These are phyloP conservation scores for Cryphonectria radicalis DNA, from an alignment of 2,329 filamentous ascomycete species.

Conservation along the genomic window DNA sequence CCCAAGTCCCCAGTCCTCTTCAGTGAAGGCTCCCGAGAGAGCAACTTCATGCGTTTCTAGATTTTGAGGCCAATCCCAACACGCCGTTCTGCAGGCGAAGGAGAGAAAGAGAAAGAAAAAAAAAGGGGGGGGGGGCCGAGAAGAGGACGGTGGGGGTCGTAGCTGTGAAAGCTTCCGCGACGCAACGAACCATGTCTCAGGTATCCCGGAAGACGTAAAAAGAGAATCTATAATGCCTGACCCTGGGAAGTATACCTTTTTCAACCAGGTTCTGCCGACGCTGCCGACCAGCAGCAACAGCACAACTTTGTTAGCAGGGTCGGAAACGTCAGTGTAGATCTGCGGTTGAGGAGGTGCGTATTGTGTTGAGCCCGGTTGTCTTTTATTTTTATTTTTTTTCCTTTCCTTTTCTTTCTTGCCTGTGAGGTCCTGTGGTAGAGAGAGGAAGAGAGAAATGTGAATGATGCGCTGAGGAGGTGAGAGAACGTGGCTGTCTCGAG, in stretches of 20 bases:
- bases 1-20: background rate
- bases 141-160: background rate
- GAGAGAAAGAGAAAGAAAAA: background rate
- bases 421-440: background rate
- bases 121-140: background rate
- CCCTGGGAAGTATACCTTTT: too few species aligned
- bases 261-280: background rate
- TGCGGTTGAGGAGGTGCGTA: background rate
- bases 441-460: background rate
- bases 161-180: background rate
- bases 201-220: background rate
- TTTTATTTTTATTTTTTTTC: too few species aligned
- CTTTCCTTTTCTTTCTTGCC: background rate
- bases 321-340: constrained; percentile 1
- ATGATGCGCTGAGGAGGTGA: background rate
- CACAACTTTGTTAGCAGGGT: background rate
- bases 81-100: background rate
- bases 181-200: constrained; percentile 14
- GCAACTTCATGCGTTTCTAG: background rate
- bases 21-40: too few species aligned
- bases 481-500: background rate
- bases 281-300: background rate
- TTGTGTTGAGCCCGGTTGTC: background rate
- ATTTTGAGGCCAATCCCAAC: background rate
- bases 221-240: background rate